Evolutionary conservation across 1,284 basidiomycete genomes (phyloP).

Genomic region (Pyrrhoderma lamaoense): DNA sequence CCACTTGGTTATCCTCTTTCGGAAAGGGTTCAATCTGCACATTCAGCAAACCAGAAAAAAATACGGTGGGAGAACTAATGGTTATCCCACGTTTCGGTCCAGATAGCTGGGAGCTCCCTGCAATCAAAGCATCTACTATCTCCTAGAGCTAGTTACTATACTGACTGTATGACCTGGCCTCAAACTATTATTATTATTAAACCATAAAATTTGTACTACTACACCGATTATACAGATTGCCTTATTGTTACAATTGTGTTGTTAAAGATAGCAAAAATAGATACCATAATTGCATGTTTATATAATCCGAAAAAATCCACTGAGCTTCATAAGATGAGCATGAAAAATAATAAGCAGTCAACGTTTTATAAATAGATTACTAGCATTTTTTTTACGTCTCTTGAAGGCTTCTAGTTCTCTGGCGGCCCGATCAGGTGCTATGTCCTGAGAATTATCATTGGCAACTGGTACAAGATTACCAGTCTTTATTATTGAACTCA

Average conservation of each 20-base stretch:
- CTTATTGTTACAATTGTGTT: not conserved
- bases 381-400: slow-evolving; percentile 16
- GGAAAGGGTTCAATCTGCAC: slow-evolving; percentile 77
- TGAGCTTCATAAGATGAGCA: not conserved
- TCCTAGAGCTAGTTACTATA: not conserved
- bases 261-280: not conserved
- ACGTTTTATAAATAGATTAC: slow-evolving; percentile 14
- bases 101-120: slow-evolving; percentile 78
- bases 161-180: not conserved
- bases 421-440: not conserved
- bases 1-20: slow-evolving; percentile 80
- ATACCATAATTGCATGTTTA: not conserved
- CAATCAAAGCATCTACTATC: slow-evolving; percentile 42
- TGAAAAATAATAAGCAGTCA: not conserved
- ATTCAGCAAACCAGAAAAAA: slow-evolving; percentile 80
- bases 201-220: too few relatives aligned
- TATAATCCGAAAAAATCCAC: not conserved
- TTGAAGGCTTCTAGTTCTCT: slow-evolving; percentile 8
- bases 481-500: too few relatives aligned
- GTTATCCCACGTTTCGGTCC: slow-evolving; percentile 80
- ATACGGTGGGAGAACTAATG: slow-evolving; percentile 56
- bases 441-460: not conserved
- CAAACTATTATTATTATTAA: too few relatives aligned
- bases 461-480: too few relatives aligned
- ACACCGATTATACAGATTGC: not conserved